These are phyloP conservation scores for Starmerella bacillaris DNA, from an alignment of 805 yeast species.

Conservation along the genomic window DNA sequence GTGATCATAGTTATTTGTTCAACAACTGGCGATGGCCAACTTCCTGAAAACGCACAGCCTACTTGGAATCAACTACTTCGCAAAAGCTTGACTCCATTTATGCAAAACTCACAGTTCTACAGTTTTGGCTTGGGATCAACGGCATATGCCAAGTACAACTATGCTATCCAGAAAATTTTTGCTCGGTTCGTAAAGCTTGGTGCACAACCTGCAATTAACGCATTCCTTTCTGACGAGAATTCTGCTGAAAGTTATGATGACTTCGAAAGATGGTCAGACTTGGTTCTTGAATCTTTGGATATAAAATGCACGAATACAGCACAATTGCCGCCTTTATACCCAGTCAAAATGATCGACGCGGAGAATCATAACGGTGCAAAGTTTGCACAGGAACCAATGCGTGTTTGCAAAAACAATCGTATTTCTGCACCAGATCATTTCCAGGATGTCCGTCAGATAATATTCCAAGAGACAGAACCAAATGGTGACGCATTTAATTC, in stretches of 20 bases:
- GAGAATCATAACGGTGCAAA: neutral
- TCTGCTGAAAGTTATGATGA: constrained; percentile 55
- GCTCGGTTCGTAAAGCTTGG: constrained; percentile 66
- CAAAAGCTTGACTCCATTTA: constrained; percentile 39
- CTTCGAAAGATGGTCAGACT: constrained; percentile 52
- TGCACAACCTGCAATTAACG: constrained; percentile 19
- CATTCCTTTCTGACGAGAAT: constrained; percentile 57
- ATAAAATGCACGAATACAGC: constrained; percentile 5
- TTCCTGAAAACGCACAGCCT: constrained; percentile 58
- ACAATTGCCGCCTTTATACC: constrained; percentile 8
- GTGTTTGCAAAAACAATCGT: constrained; percentile 30
- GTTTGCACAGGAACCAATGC: too few species aligned
- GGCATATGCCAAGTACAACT: constrained; percentile 72
- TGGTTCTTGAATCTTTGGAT: constrained; percentile 13
- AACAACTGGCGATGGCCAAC: constrained; percentile 89
- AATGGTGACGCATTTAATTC: too few species aligned
- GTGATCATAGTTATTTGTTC: constrained; percentile 48
- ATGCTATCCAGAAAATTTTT: constrained; percentile 73
- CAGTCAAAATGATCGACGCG: constrained; percentile 3
- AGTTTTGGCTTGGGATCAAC: constrained; percentile 89
- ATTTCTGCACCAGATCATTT: constrained; percentile 59
- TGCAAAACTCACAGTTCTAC: constrained; percentile 45
- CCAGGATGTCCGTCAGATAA: constrained; percentile 68
- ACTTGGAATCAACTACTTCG: constrained; percentile 61
- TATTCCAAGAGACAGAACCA: constrained; percentile 23